Percentiles rank a stretch among this genome's conserved stretches.
These are phyloP conservation scores for Vaccinium myrtillus DNA, from an alignment of 148 eudicot genomes.

Conservation along the genomic window DNA sequence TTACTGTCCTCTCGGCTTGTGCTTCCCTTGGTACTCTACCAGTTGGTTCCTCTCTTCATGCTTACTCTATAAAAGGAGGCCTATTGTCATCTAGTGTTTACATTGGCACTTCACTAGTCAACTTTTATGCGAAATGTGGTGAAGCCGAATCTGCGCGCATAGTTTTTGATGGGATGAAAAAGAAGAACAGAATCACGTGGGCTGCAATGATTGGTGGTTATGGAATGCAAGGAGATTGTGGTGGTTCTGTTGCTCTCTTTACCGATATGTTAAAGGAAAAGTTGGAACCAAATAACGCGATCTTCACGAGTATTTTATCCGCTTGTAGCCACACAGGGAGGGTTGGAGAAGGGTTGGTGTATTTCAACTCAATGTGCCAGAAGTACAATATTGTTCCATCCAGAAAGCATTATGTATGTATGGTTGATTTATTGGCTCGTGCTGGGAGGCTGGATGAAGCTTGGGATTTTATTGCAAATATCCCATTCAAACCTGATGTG, in stretches of 20 bases:
- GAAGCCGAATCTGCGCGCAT: slow-evolving; percentile 54
- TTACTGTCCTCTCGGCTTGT: slow-evolving; percentile 61
- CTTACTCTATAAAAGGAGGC: slow-evolving; percentile 51
- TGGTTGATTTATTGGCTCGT: slow-evolving; percentile 73
- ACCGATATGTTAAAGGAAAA: slow-evolving; percentile 56
- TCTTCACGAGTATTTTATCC: slow-evolving; percentile 40
- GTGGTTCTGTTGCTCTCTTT: slow-evolving; percentile 56
- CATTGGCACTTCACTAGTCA: slow-evolving; percentile 60
- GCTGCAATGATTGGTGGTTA: slow-evolving; percentile 71
- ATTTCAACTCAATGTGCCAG: slow-evolving; percentile 59
- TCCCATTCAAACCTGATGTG: slow-evolving; percentile 56
- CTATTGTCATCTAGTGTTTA: slow-evolving; percentile 40
- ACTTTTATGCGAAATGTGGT: slow-evolving; percentile 81
- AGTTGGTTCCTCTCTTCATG: slow-evolving; percentile 67
- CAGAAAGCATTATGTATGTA: slow-evolving; percentile 66
- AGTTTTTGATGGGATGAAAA: slow-evolving; percentile 63
- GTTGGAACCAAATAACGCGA: slow-evolving; percentile 56
- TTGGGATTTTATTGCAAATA: slow-evolving; percentile 50
- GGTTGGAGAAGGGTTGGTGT: slow-evolving; percentile 66
- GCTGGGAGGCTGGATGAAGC: slow-evolving; percentile 81
- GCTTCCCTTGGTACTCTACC: slow-evolving; percentile 48
- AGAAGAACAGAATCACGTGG: slow-evolving; percentile 66
- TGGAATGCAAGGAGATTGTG: slow-evolving; percentile 66
- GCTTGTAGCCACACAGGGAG: slow-evolving; percentile 59
- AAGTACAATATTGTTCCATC: slow-evolving; percentile 57